A percentile compares a stretch with the other conserved stretches of the same genome.
Conservation (phyloP, 192 early-diverging fungal genomes). For the Obelidium mucronatum region DNA sequence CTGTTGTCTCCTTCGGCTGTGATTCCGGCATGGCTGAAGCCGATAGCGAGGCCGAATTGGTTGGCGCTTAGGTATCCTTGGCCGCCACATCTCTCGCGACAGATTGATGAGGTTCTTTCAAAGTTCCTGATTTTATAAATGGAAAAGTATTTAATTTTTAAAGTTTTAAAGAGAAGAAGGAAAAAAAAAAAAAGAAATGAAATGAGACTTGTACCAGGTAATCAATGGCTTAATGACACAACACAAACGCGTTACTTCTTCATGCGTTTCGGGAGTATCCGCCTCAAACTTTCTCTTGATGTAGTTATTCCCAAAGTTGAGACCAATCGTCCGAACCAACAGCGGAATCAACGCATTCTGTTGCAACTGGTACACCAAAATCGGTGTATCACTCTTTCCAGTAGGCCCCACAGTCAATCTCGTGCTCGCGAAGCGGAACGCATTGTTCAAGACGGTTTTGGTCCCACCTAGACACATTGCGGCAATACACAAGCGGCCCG, state of each 20-base stretch:
- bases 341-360: constrained; percentile 77
- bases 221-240: constrained; percentile 73
- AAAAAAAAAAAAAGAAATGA: background rate
- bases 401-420: constrained; percentile 77
- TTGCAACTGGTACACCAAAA: constrained; percentile 79
- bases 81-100: constrained; percentile 78
- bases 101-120: constrained; percentile 71
- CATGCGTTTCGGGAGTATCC: constrained; percentile 49
- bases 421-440: constrained; percentile 76
- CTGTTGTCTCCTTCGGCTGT: constrained; percentile 84
- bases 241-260: constrained; percentile 72
- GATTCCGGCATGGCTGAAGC: constrained; percentile 79
- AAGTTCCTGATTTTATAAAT: constrained; percentile 58
- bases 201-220: no score
- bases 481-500: constrained; percentile 75
- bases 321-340: constrained; percentile 65
- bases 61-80: constrained; percentile 73
- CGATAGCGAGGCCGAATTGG: constrained; percentile 69
- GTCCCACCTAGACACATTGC: constrained; percentile 71
- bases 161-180: no score
- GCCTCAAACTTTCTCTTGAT: constrained; percentile 71
- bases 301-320: constrained; percentile 83
- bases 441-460: constrained; percentile 66
- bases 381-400: constrained; percentile 78
- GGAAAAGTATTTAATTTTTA: no score